Percentiles rank a stretch among this genome's conserved stretches.
These are phyloP conservation scores for Komagataea norvegica DNA, from an alignment of 1,139 yeast species.

Conservation along the genomic window DNA sequence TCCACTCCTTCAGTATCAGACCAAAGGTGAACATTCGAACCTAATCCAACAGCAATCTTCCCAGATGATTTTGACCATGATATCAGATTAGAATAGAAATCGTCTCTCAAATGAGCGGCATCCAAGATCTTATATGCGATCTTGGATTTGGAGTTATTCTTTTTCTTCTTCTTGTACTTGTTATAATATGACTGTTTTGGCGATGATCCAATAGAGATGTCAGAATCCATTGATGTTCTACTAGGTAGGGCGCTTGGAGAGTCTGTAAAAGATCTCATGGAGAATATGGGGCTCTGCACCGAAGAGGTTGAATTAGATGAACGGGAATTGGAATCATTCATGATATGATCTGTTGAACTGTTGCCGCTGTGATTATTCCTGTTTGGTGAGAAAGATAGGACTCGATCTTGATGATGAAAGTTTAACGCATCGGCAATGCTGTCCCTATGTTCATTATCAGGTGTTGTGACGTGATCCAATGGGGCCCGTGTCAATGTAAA, in stretches of 20 bases:
- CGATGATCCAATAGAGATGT: slow-evolving; percentile 15
- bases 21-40: slow-evolving; percentile 62
- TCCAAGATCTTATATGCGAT: slow-evolving; percentile 51
- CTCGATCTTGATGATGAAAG: slow-evolving; percentile 32
- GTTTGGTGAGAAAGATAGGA: slow-evolving; percentile 33
- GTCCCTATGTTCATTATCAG: slow-evolving; percentile 1
- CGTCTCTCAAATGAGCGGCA: slow-evolving; percentile 75
- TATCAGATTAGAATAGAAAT: slow-evolving; percentile 72
- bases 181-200: slow-evolving; percentile 1
- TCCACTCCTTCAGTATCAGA: slow-evolving; percentile 45
- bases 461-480: not conserved
- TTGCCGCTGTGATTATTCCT: not conserved
- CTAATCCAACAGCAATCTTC: slow-evolving; percentile 66
- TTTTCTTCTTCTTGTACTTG: slow-evolving; percentile 5
- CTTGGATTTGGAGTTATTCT: slow-evolving; percentile 4
- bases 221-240: slow-evolving; percentile 14
- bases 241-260: slow-evolving; percentile 5
- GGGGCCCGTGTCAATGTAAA: slow-evolving; percentile 1
- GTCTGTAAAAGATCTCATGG: slow-evolving; percentile 8
- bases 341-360: slow-evolving; percentile 8
- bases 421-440: slow-evolving; percentile 47
- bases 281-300: slow-evolving; percentile 6
- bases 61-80: slow-evolving; percentile 62
- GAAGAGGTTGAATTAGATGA: slow-evolving; percentile 15
- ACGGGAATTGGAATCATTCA: slow-evolving; percentile 20